Evolutionary conservation across 2,329 filamentous ascomycete genomes (phyloP), one percentile per base, ranked within the genome.

Genomic region (Lasiodiplodia theobromae): DNA sequence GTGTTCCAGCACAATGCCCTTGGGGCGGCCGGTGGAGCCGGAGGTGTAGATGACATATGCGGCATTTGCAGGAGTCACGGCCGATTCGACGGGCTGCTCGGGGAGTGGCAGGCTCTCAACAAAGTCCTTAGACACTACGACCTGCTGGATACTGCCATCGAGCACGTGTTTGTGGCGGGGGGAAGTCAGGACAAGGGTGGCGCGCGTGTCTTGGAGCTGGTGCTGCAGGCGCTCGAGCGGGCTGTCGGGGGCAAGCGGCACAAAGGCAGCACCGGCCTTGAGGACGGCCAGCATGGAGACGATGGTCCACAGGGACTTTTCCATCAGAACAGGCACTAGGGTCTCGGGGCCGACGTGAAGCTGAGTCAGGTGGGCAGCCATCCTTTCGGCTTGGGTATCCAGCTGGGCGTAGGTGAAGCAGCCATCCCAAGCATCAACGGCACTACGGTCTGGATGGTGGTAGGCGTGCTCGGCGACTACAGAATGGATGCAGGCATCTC

Each of bases 41-140:
- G 76, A 78, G 0, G 78, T 80, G 63, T 78, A 79, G 37, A 79
- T 76, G 16, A 80, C 77, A 63, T 79, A 80, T 1, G 49, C 63
- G 2, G 37, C 51, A 37, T 40, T 38, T 0, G 14, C 40, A 11
- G 58, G 54, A 40, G 1, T 0, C 12, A 40, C 37, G 12, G 12
- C 37, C 12, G n/a, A 38, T 7, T 54, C 52, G 12, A 40, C 37
- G 28, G 52, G 52, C 12, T 28, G 52, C 1, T 28, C 28, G 52
- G 31, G 25, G 6, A 28, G 12, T 2, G 37, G 37, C 5, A 40
- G 14, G 37, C 14, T 37, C 52, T 54, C 52, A 2, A 40, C 12
- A 40, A 16, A 40, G 12, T 16, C 2, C 14, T 10, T 40, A 2
- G 37, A 40, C 37, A 40, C 37, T 4, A 40, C 37, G 2, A 40